Evolutionary conservation across 208 protist genomes (phyloP).

Genomic region (Leishmania amazonensis): DNA sequence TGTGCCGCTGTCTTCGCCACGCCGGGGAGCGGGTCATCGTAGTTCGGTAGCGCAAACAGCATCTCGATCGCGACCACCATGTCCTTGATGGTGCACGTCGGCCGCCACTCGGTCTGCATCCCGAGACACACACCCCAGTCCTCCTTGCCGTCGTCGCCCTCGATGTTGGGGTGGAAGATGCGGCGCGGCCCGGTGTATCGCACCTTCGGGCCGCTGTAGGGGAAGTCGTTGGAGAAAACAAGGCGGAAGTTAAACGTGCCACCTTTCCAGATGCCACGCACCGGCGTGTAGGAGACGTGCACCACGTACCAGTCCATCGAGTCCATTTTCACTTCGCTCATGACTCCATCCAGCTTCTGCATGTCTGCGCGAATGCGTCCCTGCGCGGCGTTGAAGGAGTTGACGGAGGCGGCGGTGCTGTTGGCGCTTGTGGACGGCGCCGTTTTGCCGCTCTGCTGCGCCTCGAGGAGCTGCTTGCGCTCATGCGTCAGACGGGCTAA

Average conservation of each 20-base stretch:
- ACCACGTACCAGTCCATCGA: slow-evolving; percentile 56
- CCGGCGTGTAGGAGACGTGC: slow-evolving; percentile 44
- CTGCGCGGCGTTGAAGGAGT: slow-evolving; percentile 39
- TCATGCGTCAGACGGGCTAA: slow-evolving; percentile 37
- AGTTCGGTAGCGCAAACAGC: slow-evolving; percentile 81
- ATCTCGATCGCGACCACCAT: slow-evolving; percentile 82
- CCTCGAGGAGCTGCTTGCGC: slow-evolving; percentile 32
- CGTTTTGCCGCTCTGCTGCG: slow-evolving; percentile 9
- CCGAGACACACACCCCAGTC: slow-evolving; percentile 89
- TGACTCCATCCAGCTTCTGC: slow-evolving; percentile 58
- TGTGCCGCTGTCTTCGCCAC: slow-evolving; percentile 67
- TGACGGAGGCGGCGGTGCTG: slow-evolving; percentile 31
- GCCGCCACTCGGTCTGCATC: slow-evolving; percentile 82
- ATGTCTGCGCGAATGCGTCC: slow-evolving; percentile 63
- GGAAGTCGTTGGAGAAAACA: slow-evolving; percentile 73
- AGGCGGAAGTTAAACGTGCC: slow-evolving; percentile 76
- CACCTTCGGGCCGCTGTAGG: slow-evolving; percentile 81
- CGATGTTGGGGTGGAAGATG: slow-evolving; percentile 92
- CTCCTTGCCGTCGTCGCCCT: slow-evolving; percentile 61
- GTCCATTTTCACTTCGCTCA: slow-evolving; percentile 46
- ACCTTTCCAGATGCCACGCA: slow-evolving; percentile 62
- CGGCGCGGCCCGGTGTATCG: slow-evolving; percentile 70
- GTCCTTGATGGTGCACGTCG: slow-evolving; percentile 65
- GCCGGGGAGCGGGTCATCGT: slow-evolving; percentile 80
- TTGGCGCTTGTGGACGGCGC: slow-evolving; percentile 18